Evolutionary conservation across 768 basidiomycete genomes (phyloP).

Genomic region (Mycena chlorophos): DNA sequence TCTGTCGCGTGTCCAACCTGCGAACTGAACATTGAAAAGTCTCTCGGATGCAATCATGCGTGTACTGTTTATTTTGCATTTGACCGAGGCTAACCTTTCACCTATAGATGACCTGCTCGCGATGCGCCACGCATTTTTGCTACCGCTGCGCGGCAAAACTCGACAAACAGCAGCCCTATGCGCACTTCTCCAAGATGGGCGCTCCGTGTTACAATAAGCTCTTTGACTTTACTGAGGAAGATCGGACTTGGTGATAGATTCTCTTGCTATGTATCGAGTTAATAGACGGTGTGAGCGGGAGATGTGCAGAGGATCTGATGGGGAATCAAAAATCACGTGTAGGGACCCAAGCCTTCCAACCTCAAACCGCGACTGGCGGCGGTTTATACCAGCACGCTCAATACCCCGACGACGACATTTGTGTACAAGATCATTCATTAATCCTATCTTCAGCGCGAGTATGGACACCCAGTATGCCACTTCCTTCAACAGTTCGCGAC

Average conservation of each 20-base stretch:
- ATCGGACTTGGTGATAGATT: conserved; percentile 3
- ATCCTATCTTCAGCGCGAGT: too few species aligned
- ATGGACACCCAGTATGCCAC: too few species aligned
- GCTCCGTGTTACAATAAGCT: conserved; percentile 60
- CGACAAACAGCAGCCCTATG: conserved; percentile 53
- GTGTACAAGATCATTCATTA: too few species aligned
- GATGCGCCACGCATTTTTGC: conserved; percentile 78
- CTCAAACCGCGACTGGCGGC: background rate
- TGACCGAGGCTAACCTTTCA: background rate
- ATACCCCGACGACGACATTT: conserved; percentile 30
- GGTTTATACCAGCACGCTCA: conserved; percentile 16
- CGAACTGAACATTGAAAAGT: conserved; percentile 70
- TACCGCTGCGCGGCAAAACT: conserved; percentile 71
- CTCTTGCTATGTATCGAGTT: background rate
- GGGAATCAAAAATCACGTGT: too few species aligned
- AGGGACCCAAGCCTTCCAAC: too few species aligned
- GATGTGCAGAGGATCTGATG: too few species aligned
- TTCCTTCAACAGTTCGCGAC: conserved; percentile 84
- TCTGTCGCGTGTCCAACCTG: conserved; percentile 80
- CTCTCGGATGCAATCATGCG: conserved; percentile 86
- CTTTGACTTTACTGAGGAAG: conserved; percentile 49
- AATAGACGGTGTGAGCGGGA: background rate
- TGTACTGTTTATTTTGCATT: conserved; percentile 27
- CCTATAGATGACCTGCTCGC: conserved; percentile 72
- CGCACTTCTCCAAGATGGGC: conserved; percentile 62